A percentile compares a stretch with the other conserved stretches of the same genome.
These are phyloP conservation scores for Podila minutissima DNA, from an alignment of 192 early-diverging fungal genomes.

Conservation along the genomic window DNA sequence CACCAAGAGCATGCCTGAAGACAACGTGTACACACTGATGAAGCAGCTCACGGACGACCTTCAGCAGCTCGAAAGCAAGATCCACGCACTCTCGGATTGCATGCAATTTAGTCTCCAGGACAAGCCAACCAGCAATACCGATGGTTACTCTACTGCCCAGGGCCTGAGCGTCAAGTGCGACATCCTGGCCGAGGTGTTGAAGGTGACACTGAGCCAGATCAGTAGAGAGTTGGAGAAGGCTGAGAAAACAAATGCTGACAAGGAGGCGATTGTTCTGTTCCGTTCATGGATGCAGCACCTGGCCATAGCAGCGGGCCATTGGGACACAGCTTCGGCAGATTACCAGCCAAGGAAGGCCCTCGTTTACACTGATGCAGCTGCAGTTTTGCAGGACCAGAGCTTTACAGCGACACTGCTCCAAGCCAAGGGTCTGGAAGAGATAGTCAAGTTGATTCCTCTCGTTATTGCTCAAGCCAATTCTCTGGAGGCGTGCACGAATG, in stretches of 20 bases:
- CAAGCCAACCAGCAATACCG: background rate
- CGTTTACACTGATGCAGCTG: too few relatives aligned
- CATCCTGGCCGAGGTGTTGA: constrained; percentile 5
- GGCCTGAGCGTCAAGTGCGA: background rate
- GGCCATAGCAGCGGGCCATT: too few relatives aligned
- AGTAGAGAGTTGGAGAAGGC: constrained; percentile 8
- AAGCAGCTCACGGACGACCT: background rate
- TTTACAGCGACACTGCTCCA: background rate
- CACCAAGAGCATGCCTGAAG: background rate
- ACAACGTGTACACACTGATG: background rate
- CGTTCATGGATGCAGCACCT: background rate
- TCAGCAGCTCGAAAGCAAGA: constrained; percentile 2
- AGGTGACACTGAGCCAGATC: constrained; percentile 5
- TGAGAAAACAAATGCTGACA: background rate
- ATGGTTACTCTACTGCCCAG: background rate
- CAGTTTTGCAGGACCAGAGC: too few relatives aligned
- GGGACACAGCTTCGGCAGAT: background rate
- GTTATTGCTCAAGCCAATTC: constrained; percentile 16
- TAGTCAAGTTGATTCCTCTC: constrained; percentile 13
- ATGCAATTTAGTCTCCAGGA: background rate
- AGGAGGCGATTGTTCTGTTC: background rate
- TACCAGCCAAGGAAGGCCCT: too few relatives aligned
- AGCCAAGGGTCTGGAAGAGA: background rate
- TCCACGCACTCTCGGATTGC: constrained; percentile 10
- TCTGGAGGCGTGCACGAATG: constrained; percentile 14